phyloP scores from a whole-genome alignment of 768 basidiomycete genomes.

The Clathrus columnatus region DNA sequence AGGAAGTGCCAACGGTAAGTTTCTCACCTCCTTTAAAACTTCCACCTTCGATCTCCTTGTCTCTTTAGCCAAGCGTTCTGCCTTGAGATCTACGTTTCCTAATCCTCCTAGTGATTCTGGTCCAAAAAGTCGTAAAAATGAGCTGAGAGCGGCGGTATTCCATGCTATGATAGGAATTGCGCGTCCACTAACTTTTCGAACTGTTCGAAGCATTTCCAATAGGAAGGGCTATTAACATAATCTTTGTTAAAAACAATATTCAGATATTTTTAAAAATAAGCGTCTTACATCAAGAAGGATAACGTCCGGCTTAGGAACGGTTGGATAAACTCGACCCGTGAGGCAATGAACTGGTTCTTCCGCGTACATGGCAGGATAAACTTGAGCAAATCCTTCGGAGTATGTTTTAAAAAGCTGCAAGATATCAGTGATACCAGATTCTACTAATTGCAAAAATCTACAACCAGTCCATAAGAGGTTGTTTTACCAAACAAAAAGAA shows the following conservation, averaged over 20 bases:
- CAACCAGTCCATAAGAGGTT: background rate
- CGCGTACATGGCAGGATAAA: background rate
- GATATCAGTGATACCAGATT: background rate
- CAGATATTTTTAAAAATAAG: background rate
- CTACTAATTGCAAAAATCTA: background rate
- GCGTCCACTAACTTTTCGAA: background rate
- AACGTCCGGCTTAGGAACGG: background rate
- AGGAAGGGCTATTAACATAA: background rate
- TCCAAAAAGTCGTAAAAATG: background rate
- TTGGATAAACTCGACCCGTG: background rate
- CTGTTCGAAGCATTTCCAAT: background rate
- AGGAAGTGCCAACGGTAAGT: background rate
- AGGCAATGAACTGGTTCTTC: background rate
- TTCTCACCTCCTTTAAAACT: background rate
- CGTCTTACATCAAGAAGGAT: background rate
- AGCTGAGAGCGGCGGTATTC: background rate
- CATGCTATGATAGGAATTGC: background rate
- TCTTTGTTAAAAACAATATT: background rate
- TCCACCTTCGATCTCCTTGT: background rate
- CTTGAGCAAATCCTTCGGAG: background rate
- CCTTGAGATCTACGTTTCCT: background rate
- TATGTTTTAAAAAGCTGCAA: background rate
- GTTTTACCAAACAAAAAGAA: background rate
- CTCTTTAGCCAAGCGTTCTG: background rate
- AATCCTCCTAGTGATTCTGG: background rate